Evolutionary conservation across 495 filamentous ascomycete genomes (phyloP).

Genomic region (Aspergillus nidulans): DNA sequence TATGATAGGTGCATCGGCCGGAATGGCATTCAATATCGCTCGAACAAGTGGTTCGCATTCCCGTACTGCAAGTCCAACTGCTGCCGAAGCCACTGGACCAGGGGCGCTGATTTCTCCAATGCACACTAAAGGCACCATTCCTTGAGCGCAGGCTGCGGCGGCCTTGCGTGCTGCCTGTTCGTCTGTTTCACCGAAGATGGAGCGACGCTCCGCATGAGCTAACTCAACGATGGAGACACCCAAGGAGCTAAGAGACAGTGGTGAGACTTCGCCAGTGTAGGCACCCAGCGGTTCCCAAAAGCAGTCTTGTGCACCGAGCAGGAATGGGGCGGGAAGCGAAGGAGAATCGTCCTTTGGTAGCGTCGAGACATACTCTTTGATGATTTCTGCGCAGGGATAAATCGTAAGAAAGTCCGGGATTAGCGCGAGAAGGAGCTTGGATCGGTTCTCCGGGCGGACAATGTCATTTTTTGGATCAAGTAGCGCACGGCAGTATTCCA

Average conservation of each 20-base stretch:
- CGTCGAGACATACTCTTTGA: constrained; percentile 34
- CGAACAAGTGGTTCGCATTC: constrained; percentile 64
- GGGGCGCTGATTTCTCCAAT: constrained; percentile 61
- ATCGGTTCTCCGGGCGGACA: constrained; percentile 44
- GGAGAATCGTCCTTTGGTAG: constrained; percentile 23
- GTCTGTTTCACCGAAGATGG: constrained; percentile 69
- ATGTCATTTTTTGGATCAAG: constrained; percentile 41
- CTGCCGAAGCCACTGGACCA: constrained; percentile 45
- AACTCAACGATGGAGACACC: constrained; percentile 70
- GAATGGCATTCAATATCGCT: constrained; percentile 54
- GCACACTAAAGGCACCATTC: constrained; percentile 74
- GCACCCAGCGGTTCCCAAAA: constrained; percentile 58
- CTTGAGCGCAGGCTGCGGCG: constrained; percentile 57
- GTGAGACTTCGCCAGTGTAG: constrained; percentile 74
- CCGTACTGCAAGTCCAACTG: constrained; percentile 52
- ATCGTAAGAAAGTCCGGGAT: constrained; percentile 74
- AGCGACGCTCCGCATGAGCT: constrained; percentile 72
- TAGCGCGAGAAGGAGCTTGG: constrained; percentile 81
- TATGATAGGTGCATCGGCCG: constrained; percentile 60
- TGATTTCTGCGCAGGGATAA: constrained; percentile 48
- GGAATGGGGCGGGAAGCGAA: constrained; percentile 39
- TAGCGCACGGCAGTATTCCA: constrained; percentile 56
- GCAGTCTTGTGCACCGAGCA: constrained; percentile 73
- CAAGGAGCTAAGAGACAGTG: constrained; percentile 55
- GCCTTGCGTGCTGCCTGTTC: constrained; percentile 60